Evolutionary conservation across 139 green algal species (phyloP).

Genomic region (Chlamydomonas incerta): DNA sequence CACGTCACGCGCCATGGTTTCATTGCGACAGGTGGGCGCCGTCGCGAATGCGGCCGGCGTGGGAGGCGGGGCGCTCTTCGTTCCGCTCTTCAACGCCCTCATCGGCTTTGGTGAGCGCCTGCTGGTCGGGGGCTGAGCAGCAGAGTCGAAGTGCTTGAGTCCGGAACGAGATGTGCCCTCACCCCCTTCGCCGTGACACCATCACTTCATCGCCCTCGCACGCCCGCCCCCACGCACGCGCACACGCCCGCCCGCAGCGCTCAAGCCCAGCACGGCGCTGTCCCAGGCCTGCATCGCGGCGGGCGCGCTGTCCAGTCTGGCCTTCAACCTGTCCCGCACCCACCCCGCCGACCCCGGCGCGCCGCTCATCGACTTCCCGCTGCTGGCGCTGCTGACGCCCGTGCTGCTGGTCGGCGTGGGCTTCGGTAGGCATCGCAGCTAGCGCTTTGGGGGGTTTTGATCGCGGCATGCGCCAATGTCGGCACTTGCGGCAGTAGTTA

Average conservation of each 20-base stretch:
- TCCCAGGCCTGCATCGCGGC: slow-evolving; percentile 61
- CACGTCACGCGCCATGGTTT: no score
- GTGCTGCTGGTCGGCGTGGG: slow-evolving; percentile 58
- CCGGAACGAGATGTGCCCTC: no score
- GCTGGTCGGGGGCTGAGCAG: no score
- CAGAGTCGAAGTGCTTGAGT: no score
- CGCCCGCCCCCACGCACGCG: no score
- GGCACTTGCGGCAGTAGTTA: no score
- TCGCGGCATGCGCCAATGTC: no score
- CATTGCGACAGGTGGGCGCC: no score
- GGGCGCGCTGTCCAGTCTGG: slow-evolving; percentile 48
- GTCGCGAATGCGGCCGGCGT: slow-evolving; percentile 51
- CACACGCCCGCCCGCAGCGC: neutral
- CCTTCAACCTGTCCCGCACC: slow-evolving; percentile 4
- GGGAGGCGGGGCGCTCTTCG: slow-evolving; percentile 61
- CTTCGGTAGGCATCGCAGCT: no score
- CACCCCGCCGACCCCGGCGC: slow-evolving; percentile 37
- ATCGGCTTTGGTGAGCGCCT: slow-evolving; percentile 58
- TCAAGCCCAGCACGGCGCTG: slow-evolving; percentile 64
- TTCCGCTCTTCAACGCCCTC: slow-evolving; percentile 61
- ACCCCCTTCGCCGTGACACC: no score
- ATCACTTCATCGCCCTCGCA: no score
- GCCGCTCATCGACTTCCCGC: slow-evolving; percentile 55
- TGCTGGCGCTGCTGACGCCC: slow-evolving; percentile 58
- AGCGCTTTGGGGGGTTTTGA: no score